phyloP scores from a whole-genome alignment of 305 asterid genomes.

The Fraxinus sp. region DNA sequence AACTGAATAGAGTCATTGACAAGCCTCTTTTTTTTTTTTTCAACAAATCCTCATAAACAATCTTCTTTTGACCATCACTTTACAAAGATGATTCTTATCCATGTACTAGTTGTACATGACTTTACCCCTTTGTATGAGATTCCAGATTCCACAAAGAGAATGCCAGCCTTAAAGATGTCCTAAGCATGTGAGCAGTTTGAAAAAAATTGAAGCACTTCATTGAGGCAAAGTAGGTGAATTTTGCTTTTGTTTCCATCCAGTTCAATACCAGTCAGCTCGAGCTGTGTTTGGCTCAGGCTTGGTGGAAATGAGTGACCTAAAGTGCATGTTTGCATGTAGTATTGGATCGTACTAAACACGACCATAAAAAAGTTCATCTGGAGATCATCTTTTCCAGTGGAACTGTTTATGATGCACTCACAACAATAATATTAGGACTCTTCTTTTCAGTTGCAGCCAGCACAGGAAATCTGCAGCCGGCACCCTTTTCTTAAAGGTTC shows the following conservation, averaged over 20 bases:
- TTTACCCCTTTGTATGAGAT: slow-evolving; percentile 12
- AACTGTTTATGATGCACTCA: not conserved
- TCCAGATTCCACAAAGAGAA: slow-evolving; percentile 24
- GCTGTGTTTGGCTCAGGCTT: slow-evolving; percentile 7
- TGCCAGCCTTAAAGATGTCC: slow-evolving; percentile 10
- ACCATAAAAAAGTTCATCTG: not conserved
- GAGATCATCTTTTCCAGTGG: not conserved
- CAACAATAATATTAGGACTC: slow-evolving; percentile 16
- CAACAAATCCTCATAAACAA: slow-evolving; percentile 28
- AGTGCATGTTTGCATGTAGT: not conserved
- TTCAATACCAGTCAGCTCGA: slow-evolving; percentile 8
- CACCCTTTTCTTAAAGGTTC: slow-evolving; percentile 26
- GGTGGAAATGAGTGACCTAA: slow-evolving; percentile 13
- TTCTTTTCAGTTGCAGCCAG: slow-evolving; percentile 5
- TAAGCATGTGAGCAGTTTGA: slow-evolving; percentile 51
- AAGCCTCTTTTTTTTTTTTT: slow-evolving; percentile 27
- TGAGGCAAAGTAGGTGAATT: slow-evolving; percentile 23
- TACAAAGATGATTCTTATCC: slow-evolving; percentile 49
- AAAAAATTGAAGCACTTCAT: slow-evolving; percentile 23
- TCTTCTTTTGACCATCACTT: slow-evolving; percentile 41
- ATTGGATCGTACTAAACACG: not conserved
- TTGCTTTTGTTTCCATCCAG: slow-evolving; percentile 18
- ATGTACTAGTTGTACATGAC: slow-evolving; percentile 25
- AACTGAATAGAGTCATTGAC: slow-evolving; percentile 28
- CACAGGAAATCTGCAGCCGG: slow-evolving; percentile 24